phyloP scores from a whole-genome alignment of 148 eudicot species.

The Fagopyrum homotropicum region DNA sequence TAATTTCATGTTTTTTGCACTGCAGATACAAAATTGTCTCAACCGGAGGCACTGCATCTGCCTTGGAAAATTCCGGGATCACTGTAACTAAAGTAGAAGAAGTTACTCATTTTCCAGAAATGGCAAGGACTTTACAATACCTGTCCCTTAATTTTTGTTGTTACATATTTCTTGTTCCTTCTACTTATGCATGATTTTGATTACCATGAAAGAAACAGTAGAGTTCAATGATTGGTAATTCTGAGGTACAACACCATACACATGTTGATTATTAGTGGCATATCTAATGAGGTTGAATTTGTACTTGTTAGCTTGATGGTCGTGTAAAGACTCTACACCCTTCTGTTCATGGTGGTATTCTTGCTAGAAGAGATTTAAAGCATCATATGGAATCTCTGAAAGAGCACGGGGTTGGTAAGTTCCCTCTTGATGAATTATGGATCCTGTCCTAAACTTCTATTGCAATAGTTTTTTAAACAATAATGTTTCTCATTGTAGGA shows the following conservation, averaged over 20 bases:
- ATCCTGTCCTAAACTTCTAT: neutral
- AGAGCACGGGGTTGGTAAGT: slow-evolving; percentile 75
- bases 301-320: slow-evolving; percentile 78
- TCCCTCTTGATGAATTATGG: neutral
- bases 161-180: neutral
- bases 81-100: slow-evolving; percentile 91
- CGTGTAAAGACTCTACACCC: slow-evolving; percentile 99
- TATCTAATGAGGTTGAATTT: neutral
- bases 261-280: neutral
- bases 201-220: neutral
- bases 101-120: slow-evolving; percentile 83
- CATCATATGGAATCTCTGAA: slow-evolving; percentile 92
- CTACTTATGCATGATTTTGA: neutral
- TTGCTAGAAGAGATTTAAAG: slow-evolving; percentile 86
- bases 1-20: neutral
- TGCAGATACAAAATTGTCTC: slow-evolving; percentile 78
- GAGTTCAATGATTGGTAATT: neutral
- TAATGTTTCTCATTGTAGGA: slow-evolving; percentile 32
- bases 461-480: neutral
- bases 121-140: slow-evolving; percentile 39
- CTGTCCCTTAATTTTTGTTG: neutral
- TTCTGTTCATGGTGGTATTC: slow-evolving; percentile 86
- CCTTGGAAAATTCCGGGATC: slow-evolving; percentile 65
- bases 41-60: slow-evolving; percentile 95
- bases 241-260: neutral